Conservation (phyloP, 2,329 filamentous ascomycete genomes). For the Diaporthe citriasiana region DNA sequence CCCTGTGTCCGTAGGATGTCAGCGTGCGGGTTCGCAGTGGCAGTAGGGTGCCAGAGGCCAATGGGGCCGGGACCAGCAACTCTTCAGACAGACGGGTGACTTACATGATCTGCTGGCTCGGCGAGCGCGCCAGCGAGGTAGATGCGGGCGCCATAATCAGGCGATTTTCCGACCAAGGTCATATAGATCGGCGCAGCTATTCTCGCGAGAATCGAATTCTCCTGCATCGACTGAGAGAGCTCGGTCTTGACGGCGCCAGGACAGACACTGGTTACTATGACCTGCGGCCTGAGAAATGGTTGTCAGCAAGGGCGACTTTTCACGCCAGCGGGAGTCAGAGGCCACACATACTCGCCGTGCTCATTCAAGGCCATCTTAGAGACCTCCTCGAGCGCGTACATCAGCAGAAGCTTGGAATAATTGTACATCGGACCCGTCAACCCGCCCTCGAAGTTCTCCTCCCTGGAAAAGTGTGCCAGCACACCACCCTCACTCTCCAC, state of each 20-base stretch:
- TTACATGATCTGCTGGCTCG: constrained; percentile 25
- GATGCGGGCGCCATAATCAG: constrained; percentile 35
- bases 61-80: neutral
- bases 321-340: neutral
- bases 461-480: constrained; percentile 46
- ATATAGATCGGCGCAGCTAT: constrained; percentile 27
- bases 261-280: constrained; percentile 44
- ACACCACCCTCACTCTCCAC: constrained; percentile 43
- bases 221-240: constrained; percentile 36
- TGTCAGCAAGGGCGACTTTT: neutral
- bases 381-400: constrained; percentile 46
- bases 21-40: neutral
- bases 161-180: constrained; percentile 19
- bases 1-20: constrained; percentile 5
- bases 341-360: constrained; percentile 44
- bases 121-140: constrained; percentile 36
- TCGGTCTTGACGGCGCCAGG: constrained; percentile 40
- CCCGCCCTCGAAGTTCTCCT: constrained; percentile 47
- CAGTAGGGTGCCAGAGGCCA: no score
- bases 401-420: constrained; percentile 47
- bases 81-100: neutral
- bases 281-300: constrained; percentile 44
- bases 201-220: constrained; percentile 14
- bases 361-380: constrained; percentile 44
- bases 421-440: constrained; percentile 45